Percentiles rank a stretch among this genome's conserved stretches.
Conservation (phyloP, 2,329 filamentous ascomycete genomes). For the Paradendryphiella salina region DNA sequence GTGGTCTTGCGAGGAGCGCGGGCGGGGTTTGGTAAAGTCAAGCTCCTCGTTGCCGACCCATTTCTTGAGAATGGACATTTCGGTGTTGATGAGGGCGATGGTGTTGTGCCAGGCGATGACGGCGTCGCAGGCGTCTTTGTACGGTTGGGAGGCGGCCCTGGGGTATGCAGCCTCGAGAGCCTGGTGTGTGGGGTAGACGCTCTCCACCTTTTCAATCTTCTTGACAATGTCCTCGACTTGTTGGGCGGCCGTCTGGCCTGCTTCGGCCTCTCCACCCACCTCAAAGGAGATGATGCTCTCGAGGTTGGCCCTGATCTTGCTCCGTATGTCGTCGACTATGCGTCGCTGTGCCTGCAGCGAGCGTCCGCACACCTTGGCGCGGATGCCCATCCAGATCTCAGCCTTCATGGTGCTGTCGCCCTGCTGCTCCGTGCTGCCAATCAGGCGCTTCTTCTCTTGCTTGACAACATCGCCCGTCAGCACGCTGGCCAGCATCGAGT, state of each 20-base stretch:
- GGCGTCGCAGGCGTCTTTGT: constrained; percentile 80
- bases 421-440: constrained; percentile 76
- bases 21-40: constrained; percentile 79
- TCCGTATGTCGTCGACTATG: constrained; percentile 82
- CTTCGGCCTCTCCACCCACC: constrained; percentile 90
- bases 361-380: constrained; percentile 80
- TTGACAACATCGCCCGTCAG: constrained; percentile 95
- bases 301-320: constrained; percentile 71
- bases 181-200: constrained; percentile 78
- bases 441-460: constrained; percentile 95
- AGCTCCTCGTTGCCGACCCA: constrained; percentile 98
- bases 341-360: constrained; percentile 82
- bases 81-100: constrained; percentile 92
- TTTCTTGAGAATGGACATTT: constrained; percentile 85
- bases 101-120: constrained; percentile 97
- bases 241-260: constrained; percentile 80
- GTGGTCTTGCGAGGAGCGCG: constrained; percentile 67
- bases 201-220: constrained; percentile 88
- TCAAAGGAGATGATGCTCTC: constrained; percentile 92
- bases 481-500: constrained; percentile 95
- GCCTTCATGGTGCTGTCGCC: constrained; percentile 67
- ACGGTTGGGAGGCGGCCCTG: constrained; percentile 73
- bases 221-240: constrained; percentile 88
- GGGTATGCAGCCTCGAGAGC: constrained; percentile 76
- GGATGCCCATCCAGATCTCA: constrained; percentile 86